Percentiles rank a stretch among this genome's conserved stretches.
phyloP scores from a whole-genome alignment of 805 yeast genomes.

The Cyberlindnera lachancei region DNA sequence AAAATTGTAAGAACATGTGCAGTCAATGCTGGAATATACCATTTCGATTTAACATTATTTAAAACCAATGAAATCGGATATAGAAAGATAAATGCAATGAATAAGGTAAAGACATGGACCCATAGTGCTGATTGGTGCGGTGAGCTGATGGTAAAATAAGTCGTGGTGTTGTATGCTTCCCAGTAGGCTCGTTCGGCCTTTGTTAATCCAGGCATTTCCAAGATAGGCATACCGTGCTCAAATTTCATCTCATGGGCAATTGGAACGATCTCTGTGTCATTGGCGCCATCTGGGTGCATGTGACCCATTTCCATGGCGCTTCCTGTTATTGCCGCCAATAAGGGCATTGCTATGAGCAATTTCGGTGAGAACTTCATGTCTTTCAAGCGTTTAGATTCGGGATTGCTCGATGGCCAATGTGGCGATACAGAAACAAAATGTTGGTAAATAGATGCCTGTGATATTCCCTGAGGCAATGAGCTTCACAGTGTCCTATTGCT shows the following conservation, averaged over 20 bases:
- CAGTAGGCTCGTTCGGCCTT: conserved; percentile 73
- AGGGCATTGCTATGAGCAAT: conserved; percentile 1
- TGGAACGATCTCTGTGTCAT: conserved; percentile 23
- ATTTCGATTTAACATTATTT: conserved; percentile 48
- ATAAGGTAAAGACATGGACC: conserved; percentile 42
- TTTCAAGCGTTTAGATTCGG: not conserved
- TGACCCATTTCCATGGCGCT: conserved; percentile 23
- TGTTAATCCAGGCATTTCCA: conserved; percentile 52
- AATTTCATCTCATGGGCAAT: conserved; percentile 40
- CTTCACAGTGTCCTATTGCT: too few species aligned
- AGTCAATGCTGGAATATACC: conserved; percentile 51
- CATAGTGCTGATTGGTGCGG: conserved; percentile 45
- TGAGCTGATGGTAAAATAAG: conserved; percentile 51
- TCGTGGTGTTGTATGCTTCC: conserved; percentile 72
- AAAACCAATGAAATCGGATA: conserved; percentile 67
- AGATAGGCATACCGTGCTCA: conserved; percentile 69
- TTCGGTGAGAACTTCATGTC: conserved; percentile 2
- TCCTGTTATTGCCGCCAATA: conserved; percentile 11
- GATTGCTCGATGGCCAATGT: not conserved
- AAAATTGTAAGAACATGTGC: conserved; percentile 40
- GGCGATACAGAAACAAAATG: too few species aligned
- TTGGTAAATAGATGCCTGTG: too few species aligned
- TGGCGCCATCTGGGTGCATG: too few species aligned
- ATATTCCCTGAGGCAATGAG: too few species aligned
- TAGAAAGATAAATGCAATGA: conserved; percentile 39